Evolutionary conservation across 176 grass and related monocot species (phyloP), one percentile per base, ranked within the genome.

Genomic region (Panicum miliaceum): DNA sequence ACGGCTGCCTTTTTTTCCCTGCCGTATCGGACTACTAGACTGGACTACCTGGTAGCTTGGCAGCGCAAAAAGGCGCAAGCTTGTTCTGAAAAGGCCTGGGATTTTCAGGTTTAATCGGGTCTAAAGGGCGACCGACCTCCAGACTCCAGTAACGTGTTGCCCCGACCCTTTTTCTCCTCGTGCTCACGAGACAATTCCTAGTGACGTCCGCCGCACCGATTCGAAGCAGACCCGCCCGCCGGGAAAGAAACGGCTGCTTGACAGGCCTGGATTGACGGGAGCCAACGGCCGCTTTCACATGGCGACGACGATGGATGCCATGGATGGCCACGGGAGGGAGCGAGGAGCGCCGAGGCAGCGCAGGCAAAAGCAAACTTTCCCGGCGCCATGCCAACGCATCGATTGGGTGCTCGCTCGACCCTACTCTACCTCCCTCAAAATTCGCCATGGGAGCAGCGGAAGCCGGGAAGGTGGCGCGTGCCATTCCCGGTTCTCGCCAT

Each of bases 181-280:
- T 10, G 29, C 5, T 64, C 42, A 36, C 9, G 43, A 29, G 70
- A 52, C 79, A 81, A 37, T 53, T 18, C 32, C 35, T 81, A 22
- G 48, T 69, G 64, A 68, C 14, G 65, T 22, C 42, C 42, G 50
- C 23, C 16, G 40, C 8, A 58, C 36, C 58, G 40, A 12, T 66
- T 56, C 84, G 56, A 71, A 74, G 13, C 26, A 7, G 36, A 50
- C 58, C 34, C 19, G 9, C 58, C 34, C 19, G 9, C 43, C 7
- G 8, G 46, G 43, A 35, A 11, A 63, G 58, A 53, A 34, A 4
- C 80, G 64, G 86, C 37, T 77, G 86, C 78, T n/a, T n/a, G n/a
- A n/a, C 73, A 53, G 73, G 80, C 53, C 65, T 43, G 80, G 65
- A 88, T 77, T 63, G 53, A 81, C 68, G n/a, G n/a, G n/a, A n/a